Evolutionary conservation across 225 moss, liverwort and hornwort species (phyloP).

Genomic region (Polytrichum formosum): DNA sequence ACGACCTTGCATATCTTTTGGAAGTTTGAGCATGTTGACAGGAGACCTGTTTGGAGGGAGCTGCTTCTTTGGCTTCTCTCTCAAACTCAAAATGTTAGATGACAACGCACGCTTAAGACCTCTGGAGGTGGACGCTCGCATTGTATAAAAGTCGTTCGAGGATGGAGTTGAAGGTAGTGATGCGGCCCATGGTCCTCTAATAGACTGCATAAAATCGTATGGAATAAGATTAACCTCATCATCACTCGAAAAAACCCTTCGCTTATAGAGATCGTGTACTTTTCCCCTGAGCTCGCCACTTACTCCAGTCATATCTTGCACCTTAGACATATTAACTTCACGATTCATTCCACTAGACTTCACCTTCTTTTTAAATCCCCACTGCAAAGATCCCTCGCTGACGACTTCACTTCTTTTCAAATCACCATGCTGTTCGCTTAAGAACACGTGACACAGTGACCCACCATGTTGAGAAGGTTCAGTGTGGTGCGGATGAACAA

Average conservation of each 20-base stretch:
- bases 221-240: constrained; percentile 28
- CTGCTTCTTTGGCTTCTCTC: constrained; percentile 32
- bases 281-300: constrained; percentile 11
- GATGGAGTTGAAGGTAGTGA: constrained; percentile 16
- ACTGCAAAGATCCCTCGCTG: constrained; percentile 22
- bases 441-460: constrained; percentile 7
- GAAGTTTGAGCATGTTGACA: constrained; percentile 52
- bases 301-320: not conserved
- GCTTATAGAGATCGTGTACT: constrained; percentile 21
- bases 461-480: constrained; percentile 10
- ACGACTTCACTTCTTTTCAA: constrained; percentile 15
- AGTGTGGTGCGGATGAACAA: constrained; percentile 7
- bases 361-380: constrained; percentile 40
- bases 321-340: constrained; percentile 12
- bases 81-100: constrained; percentile 13
- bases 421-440: constrained; percentile 15
- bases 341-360: constrained; percentile 13
- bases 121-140: constrained; percentile 18
- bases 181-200: constrained; percentile 30
- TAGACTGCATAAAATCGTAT: constrained; percentile 39
- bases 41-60: constrained; percentile 20
- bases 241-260: constrained; percentile 22
- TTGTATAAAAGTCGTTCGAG: constrained; percentile 23
- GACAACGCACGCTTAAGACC: constrained; percentile 26
- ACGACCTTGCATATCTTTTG: constrained; percentile 66